Conservation (phyloP, 2,329 filamentous ascomycete species). For the Tolypocladium endophyticum region DNA sequence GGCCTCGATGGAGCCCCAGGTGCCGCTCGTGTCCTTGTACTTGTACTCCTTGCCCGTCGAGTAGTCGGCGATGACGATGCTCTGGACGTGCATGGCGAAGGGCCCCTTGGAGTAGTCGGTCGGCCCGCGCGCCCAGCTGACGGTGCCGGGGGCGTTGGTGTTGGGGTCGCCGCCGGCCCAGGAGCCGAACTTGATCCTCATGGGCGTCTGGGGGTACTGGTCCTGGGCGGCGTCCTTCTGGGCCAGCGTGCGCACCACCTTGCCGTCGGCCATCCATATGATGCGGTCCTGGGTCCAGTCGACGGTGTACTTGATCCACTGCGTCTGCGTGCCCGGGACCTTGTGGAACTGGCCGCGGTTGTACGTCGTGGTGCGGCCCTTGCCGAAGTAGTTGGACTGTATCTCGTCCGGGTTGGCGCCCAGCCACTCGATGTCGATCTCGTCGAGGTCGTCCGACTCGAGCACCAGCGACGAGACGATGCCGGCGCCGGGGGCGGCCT, state of each 20-base stretch:
- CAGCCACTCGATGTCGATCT: constrained; percentile 97
- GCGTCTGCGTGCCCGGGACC: constrained; percentile 54
- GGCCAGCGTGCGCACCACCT: constrained; percentile 64
- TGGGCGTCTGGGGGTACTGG: constrained; percentile 91
- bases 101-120: constrained; percentile 79
- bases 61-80: constrained; percentile 74
- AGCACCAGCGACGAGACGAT: constrained; percentile 91
- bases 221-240: constrained; percentile 54
- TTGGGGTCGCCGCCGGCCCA: constrained; percentile 85
- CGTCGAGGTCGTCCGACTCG: constrained; percentile 84
- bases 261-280: constrained; percentile 75
- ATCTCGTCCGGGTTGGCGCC: constrained; percentile 66
- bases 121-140: constrained; percentile 77
- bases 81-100: constrained; percentile 76
- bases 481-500: constrained; percentile 76
- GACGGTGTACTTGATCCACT: constrained; percentile 78
- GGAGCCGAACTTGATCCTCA: constrained; percentile 84
- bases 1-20: constrained; percentile 72
- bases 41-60: constrained; percentile 79
- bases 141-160: constrained; percentile 65
- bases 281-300: constrained; percentile 85
- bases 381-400: constrained; percentile 97
- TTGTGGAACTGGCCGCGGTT: constrained; percentile 77
- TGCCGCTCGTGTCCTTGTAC: constrained; percentile 69
- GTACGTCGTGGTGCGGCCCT: constrained; percentile 76